phyloP scores from a whole-genome alignment of 2,329 filamentous ascomycete species.

The Paecilomyces fulvus region DNA sequence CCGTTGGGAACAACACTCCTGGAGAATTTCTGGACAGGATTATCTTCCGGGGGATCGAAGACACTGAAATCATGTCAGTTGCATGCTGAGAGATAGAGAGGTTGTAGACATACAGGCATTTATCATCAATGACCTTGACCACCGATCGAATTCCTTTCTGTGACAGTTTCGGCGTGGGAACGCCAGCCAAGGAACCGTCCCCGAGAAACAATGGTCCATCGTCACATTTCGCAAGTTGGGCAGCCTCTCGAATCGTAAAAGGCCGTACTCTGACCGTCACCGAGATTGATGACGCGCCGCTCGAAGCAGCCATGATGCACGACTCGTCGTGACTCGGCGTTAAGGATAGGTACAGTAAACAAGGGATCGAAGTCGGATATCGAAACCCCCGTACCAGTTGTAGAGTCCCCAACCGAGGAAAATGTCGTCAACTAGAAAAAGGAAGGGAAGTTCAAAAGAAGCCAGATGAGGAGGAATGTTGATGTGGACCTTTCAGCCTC shows the following conservation, averaged over 20 bases:
- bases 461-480: conserved; percentile 17
- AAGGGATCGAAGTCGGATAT: background rate
- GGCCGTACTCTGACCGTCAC: conserved; percentile 54
- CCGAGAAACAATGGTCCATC: conserved; percentile 90
- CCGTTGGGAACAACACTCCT: conserved; percentile 71
- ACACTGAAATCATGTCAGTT: conserved; percentile 50
- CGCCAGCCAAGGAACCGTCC: conserved; percentile 86
- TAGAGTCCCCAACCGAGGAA: background rate
- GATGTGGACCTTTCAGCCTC: conserved; percentile 18
- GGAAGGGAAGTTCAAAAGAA: conserved; percentile 6
- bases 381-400: background rate
- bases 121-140: conserved; percentile 93
- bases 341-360: conserved; percentile 2
- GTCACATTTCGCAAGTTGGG: conserved; percentile 68
- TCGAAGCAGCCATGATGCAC: conserved; percentile 32
- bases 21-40: conserved; percentile 78
- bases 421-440: conserved; percentile 1
- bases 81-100: background rate
- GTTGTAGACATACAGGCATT: conserved; percentile 66
- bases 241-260: conserved; percentile 82
- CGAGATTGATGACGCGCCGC: conserved; percentile 42
- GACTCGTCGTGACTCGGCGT: background rate
- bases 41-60: conserved; percentile 95
- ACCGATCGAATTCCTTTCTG: conserved; percentile 83
- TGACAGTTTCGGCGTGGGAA: conserved; percentile 72